Percentiles rank a stretch among this genome's conserved stretches.
Evolutionary conservation across 2,329 filamentous ascomycete genomes (phyloP).

Genomic region (Pseudocercospora fuligena): DNA sequence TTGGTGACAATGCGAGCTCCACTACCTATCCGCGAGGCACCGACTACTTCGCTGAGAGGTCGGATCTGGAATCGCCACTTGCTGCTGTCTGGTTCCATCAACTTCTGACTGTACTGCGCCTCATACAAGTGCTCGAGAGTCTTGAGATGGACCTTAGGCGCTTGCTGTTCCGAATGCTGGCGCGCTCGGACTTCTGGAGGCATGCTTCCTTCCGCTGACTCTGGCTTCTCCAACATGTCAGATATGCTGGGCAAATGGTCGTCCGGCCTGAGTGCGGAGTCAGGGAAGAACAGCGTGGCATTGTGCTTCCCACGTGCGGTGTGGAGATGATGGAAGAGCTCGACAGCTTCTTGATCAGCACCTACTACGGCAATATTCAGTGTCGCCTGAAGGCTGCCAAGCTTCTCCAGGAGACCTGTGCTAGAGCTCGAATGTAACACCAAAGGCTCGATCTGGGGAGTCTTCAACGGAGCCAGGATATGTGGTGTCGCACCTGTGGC

Average conservation of each 20-base stretch:
- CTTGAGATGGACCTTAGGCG: slow-evolving; percentile 29
- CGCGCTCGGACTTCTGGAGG: slow-evolving; percentile 29
- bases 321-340: slow-evolving; percentile 33
- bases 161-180: slow-evolving; percentile 15
- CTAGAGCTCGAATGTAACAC: slow-evolving; percentile 28
- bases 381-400: slow-evolving; percentile 19
- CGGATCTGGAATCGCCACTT: slow-evolving; percentile 32
- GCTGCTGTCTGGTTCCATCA: slow-evolving; percentile 24
- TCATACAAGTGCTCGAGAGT: slow-evolving; percentile 33
- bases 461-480: slow-evolving; percentile 24
- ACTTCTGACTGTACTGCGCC: slow-evolving; percentile 33
- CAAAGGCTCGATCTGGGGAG: slow-evolving; percentile 18
- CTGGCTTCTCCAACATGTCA: slow-evolving; percentile 16
- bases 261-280: slow-evolving; percentile 31
- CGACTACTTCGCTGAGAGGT: slow-evolving; percentile 25
- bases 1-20: slow-evolving; percentile 23
- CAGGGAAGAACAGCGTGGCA: slow-evolving; percentile 31
- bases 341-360: slow-evolving; percentile 33
- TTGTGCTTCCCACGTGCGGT: slow-evolving; percentile 26
- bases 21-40: slow-evolving; percentile 14
- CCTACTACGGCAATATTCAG: slow-evolving; percentile 34
- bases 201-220: slow-evolving; percentile 20
- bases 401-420: slow-evolving; percentile 26
- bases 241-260: slow-evolving; percentile 30
- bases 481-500: slow-evolving; percentile 31